Evolutionary conservation across 805 yeast genomes (phyloP), one percentile per base, ranked within the genome.

Genomic region (Starmerella gropengiesseri): DNA sequence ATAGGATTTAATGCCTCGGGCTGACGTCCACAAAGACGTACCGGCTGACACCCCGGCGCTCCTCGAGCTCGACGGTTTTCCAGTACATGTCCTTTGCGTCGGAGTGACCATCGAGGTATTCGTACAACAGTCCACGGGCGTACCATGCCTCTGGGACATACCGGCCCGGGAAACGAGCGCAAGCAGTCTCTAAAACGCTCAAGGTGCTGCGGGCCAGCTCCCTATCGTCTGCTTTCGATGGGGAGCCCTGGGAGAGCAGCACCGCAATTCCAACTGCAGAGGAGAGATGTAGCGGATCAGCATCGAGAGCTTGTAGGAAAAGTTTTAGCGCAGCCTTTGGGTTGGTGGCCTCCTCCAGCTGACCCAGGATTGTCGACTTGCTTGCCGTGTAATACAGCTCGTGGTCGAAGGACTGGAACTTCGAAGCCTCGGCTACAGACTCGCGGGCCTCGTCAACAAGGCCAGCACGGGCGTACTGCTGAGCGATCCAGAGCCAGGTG

Each of bases 401-500:
- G 4, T 80, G 73, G 40, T 65, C 67, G 22, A 66, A 61, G 28
- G 68, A 71, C 11, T 73, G 69, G 26, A 69, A 65, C 1, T 66
- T 60, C 44, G 73, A 78, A 1, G 93, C 84, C 59, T 85, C 95
- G 7, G 70, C 68, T 4, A 85, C 69, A 36, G 94, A 79, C 45
- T 72, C 76, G 52, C 76, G 77, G 1, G 87, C 75, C 41, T 84
- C 93, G 2, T 64, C 68, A 1, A 63, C 49, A 30, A 73, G 59
- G 1, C 73, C 77, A 5, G 72, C 68, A 45, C 73, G 71, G 52
- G 72, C 63, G 56, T 83, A 85, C 21, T 84, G 62, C 28, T 70
- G 69, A 0, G 85, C 70, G 0, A 83, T 69, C 73, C 85, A 74
- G 38, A 86, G 58, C 95, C 95, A 86, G 19, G 83, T 55, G 26